Conservation (phyloP, 2,329 filamentous ascomycete species). For the Hymenoscyphus albidus region DNA sequence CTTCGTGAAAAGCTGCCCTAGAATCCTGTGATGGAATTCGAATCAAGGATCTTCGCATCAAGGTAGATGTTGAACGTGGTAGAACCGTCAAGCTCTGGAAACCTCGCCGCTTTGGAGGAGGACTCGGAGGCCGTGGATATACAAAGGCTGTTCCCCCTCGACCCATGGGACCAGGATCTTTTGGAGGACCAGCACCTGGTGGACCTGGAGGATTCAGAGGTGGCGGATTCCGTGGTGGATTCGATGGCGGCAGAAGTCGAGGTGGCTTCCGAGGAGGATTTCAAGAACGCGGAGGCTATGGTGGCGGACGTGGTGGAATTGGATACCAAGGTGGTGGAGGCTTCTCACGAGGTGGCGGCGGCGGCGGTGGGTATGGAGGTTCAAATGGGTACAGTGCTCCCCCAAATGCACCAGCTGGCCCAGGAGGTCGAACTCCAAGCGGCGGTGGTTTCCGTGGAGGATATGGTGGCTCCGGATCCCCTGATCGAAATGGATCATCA, state of each 20-base stretch:
- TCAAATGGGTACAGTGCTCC: conserved; percentile 50
- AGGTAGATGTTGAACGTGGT: conserved; percentile 94
- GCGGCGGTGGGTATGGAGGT: conserved; percentile 21
- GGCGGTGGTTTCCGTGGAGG: conserved; percentile 29
- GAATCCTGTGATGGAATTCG: conserved; percentile 79
- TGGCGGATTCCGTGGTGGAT: conserved; percentile 34
- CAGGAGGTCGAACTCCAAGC: conserved; percentile 46
- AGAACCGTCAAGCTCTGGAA: conserved; percentile 93
- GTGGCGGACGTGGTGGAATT: conserved; percentile 34
- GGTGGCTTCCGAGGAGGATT: conserved; percentile 43
- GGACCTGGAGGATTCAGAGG: conserved; percentile 42
- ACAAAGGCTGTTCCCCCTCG: conserved; percentile 75
- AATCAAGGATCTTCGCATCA: conserved; percentile 86
- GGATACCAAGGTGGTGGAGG: conserved; percentile 34
- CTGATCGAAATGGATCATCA: conserved; percentile 34
- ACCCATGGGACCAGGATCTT: conserved; percentile 61
- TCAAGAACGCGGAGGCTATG: conserved; percentile 32
- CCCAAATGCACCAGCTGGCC: conserved; percentile 58
- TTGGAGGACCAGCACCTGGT: conserved; percentile 48
- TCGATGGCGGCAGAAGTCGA: conserved; percentile 43
- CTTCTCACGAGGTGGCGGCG: conserved; percentile 29
- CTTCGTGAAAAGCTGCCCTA: conserved; percentile 75
- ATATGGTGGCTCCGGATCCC: conserved; percentile 32
- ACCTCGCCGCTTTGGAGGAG: conserved; percentile 85
- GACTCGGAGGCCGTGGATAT: conserved; percentile 87